These are phyloP conservation scores for Suillus subalutaceus DNA, from an alignment of 768 basidiomycete species.

Conservation along the genomic window DNA sequence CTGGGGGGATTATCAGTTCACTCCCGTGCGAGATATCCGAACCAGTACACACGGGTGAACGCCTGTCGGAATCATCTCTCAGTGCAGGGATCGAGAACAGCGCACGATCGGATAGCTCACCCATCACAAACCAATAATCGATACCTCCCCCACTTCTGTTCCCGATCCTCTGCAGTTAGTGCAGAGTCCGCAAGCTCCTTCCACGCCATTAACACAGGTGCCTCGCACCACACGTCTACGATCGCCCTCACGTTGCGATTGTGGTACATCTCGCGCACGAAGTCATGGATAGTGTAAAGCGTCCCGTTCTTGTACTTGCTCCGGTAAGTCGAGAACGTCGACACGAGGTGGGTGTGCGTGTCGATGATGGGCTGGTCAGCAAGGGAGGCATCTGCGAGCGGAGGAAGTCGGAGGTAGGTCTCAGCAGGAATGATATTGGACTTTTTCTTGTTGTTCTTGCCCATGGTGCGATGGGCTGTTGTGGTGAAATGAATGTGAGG, in stretches of 20 bases:
- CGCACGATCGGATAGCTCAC: slow-evolving; percentile 38
- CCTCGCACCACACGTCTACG: slow-evolving; percentile 91
- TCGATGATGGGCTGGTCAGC: slow-evolving; percentile 58
- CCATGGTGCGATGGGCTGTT: slow-evolving; percentile 44
- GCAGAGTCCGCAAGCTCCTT: slow-evolving; percentile 76
- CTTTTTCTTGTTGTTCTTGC: slow-evolving; percentile 40
- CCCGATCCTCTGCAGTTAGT: slow-evolving; percentile 48
- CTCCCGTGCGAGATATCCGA: neutral
- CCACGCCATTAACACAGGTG: slow-evolving; percentile 65
- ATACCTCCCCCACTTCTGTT: slow-evolving; percentile 64
- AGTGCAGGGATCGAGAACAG: slow-evolving; percentile 2
- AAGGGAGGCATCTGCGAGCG: slow-evolving; percentile 19
- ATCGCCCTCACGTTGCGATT: slow-evolving; percentile 63
- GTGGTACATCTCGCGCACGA: slow-evolving; percentile 63
- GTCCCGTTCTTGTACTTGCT: slow-evolving; percentile 61
- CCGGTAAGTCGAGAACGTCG: slow-evolving; percentile 68
- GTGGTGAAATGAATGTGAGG: slow-evolving; percentile 39
- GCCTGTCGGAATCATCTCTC: slow-evolving; percentile 41
- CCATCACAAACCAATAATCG: slow-evolving; percentile 85
- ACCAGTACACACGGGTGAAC: slow-evolving; percentile 65
- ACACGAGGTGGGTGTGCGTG: slow-evolving; percentile 84
- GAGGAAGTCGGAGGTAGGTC: slow-evolving; percentile 37
- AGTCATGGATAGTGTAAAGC: slow-evolving; percentile 63
- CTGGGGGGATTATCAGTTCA: slow-evolving; percentile 34
- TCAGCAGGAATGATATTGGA: slow-evolving; percentile 29